Evolutionary conservation across 1,139 yeast genomes (phyloP).

Genomic region (Candida mesenterica): DNA sequence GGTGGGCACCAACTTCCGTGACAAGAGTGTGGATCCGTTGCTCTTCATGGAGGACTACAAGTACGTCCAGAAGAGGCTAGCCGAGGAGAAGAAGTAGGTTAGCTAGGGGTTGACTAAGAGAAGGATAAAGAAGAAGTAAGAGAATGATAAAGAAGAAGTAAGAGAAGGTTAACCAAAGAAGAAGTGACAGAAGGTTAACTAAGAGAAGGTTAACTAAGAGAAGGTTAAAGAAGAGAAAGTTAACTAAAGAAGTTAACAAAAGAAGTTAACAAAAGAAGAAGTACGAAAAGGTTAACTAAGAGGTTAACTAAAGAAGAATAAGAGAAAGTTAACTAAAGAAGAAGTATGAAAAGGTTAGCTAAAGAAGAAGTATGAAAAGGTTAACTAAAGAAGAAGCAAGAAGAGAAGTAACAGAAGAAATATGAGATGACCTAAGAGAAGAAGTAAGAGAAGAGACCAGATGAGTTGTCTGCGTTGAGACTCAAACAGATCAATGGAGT

Average conservation of each 20-base stretch:
- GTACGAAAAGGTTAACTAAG: neutral
- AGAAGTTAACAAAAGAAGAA: constrained; percentile 1
- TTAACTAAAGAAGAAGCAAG: no score
- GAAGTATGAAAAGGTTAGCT: no score
- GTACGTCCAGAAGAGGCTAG: constrained; percentile 21
- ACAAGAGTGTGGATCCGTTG: constrained; percentile 30
- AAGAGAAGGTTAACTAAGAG: neutral
- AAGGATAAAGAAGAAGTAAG: constrained; percentile 1
- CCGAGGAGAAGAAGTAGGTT: constrained; percentile 5
- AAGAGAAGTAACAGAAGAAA: no score
- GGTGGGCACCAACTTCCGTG: constrained; percentile 51
- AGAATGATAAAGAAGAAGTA: neutral
- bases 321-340: no score
- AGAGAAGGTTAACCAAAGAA: constrained; percentile 10
- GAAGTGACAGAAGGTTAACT: constrained; percentile 1
- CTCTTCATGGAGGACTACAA: constrained; percentile 40
- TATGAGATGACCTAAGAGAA: no score
- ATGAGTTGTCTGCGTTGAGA: no score
- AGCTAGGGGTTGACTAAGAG: neutral
- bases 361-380: no score
- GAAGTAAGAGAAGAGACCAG: no score
- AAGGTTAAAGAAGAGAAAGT: constrained; percentile 7
- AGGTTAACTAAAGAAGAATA: no score
- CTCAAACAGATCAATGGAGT: no score
- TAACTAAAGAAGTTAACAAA: constrained; percentile 3